Evolutionary conservation across 306 rosid genomes (phyloP).

Genomic region (Pachyrhizus erosus): DNA sequence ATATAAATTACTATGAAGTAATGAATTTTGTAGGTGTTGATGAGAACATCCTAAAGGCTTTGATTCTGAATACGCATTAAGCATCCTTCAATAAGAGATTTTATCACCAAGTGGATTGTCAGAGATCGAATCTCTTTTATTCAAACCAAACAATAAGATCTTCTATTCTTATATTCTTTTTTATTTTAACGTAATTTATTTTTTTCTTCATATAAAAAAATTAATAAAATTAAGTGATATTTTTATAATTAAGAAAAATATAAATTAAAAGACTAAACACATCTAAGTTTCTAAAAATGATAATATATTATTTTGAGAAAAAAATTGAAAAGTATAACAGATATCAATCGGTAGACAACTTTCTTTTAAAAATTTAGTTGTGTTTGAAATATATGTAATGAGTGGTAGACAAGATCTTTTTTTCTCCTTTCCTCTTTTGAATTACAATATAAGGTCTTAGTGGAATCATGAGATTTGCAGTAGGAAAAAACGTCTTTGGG

Average conservation of each 20-base stretch:
- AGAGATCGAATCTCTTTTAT: neutral
- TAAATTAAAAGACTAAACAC: neutral
- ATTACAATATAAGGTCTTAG: neutral
- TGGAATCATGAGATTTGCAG: neutral
- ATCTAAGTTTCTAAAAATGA: neutral
- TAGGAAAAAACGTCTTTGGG: neutral
- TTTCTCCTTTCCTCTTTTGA: neutral
- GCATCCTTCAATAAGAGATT: neutral
- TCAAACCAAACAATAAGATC: neutral
- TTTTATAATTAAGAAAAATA: neutral
- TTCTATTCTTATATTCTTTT: conserved; percentile 11
- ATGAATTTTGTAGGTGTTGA: neutral
- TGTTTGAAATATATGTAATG: neutral
- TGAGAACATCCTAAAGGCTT: neutral
- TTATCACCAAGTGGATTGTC: neutral
- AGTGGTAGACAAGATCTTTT: neutral
- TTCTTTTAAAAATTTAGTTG: neutral
- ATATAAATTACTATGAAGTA: neutral
- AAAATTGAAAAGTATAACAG: neutral
- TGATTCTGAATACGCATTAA: neutral
- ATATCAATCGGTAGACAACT: neutral
- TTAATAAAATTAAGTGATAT: neutral
- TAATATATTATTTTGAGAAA: neutral
- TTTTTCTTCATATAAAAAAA: neutral
- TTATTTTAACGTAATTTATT: neutral